These are phyloP conservation scores for Pythium vanterpoolii DNA, from an alignment of 352 stramenopile species.

Conservation along the genomic window DNA sequence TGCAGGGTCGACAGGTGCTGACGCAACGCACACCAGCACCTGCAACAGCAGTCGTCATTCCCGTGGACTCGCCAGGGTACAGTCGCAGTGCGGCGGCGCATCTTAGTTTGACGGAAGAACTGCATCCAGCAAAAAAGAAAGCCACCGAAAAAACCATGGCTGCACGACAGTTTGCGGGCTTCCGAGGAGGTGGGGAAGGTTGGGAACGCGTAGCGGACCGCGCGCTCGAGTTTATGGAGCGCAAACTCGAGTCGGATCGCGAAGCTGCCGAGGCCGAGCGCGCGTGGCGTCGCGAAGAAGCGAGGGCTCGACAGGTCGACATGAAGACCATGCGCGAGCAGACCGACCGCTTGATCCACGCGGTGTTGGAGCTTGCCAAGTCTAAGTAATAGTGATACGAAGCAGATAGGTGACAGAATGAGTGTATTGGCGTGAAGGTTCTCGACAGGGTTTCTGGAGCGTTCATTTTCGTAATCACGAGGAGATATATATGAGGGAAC, in stretches of 20 bases:
- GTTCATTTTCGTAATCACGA: too few relatives aligned
- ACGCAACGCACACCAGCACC: background rate
- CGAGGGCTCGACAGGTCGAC: background rate
- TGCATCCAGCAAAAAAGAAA: constrained; percentile 4
- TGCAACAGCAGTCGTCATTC: background rate
- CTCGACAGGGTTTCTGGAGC: too few relatives aligned
- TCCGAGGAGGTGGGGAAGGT: background rate
- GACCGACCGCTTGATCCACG: constrained; percentile 13
- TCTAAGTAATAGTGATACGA: background rate
- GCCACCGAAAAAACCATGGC: background rate
- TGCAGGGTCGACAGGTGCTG: background rate
- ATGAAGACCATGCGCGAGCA: constrained; percentile 17
- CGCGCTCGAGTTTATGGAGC: constrained; percentile 5
- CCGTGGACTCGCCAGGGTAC: background rate
- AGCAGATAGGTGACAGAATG: background rate
- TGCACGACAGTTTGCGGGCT: background rate
- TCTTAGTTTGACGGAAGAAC: background rate
- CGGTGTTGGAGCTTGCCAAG: constrained; percentile 1
- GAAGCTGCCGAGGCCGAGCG: constrained; percentile 8
- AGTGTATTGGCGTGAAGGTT: background rate
- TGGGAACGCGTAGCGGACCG: constrained; percentile 1
- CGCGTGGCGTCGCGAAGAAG: constrained; percentile 13
- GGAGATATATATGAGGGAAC: background rate
- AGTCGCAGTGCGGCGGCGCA: background rate
- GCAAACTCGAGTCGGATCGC: constrained; percentile 17